Conservation (phyloP, 257 asterid species). For the Scutellaria minor region DNA sequence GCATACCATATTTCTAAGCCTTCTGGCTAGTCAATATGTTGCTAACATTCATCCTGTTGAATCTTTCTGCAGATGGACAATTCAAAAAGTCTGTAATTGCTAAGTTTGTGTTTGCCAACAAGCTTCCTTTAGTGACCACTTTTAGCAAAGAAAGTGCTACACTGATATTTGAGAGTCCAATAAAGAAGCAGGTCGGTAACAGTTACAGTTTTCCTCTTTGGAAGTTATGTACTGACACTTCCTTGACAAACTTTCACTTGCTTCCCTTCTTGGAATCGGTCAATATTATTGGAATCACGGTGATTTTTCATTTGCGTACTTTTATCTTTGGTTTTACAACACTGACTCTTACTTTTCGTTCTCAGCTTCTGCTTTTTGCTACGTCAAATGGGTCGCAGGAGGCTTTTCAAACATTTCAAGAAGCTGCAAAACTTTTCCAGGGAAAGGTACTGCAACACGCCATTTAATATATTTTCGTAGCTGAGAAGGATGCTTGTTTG, state of each 20-base stretch:
- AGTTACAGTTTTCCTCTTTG: constrained; percentile 12
- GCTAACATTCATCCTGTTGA: constrained; percentile 21
- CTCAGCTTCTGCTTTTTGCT: constrained; percentile 86
- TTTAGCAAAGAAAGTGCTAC: constrained; percentile 81
- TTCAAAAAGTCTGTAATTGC: constrained; percentile 65
- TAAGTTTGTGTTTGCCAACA: constrained; percentile 82
- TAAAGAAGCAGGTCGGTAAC: constrained; percentile 77
- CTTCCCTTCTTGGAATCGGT: not conserved
- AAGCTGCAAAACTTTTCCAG: constrained; percentile 87
- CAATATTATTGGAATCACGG: not conserved
- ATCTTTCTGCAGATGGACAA: constrained; percentile 63
- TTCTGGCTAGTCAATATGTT: constrained; percentile 24
- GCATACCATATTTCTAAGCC: constrained; percentile 18
- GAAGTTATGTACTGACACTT: constrained; percentile 4
- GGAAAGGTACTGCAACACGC: constrained; percentile 69
- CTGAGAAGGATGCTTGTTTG: constrained; percentile 16
- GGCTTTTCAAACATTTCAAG: constrained; percentile 71
- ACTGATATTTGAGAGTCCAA: constrained; percentile 73
- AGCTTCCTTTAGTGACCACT: constrained; percentile 82
- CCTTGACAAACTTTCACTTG: not conserved
- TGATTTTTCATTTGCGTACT: not conserved
- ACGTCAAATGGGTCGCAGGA: constrained; percentile 55
- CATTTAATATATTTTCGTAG: constrained; percentile 3
- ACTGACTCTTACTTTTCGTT: constrained; percentile 32
- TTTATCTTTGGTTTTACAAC: not conserved